Conservation (phyloP, 2,329 filamentous ascomycete species). For the Cercospora sojina region DNA sequence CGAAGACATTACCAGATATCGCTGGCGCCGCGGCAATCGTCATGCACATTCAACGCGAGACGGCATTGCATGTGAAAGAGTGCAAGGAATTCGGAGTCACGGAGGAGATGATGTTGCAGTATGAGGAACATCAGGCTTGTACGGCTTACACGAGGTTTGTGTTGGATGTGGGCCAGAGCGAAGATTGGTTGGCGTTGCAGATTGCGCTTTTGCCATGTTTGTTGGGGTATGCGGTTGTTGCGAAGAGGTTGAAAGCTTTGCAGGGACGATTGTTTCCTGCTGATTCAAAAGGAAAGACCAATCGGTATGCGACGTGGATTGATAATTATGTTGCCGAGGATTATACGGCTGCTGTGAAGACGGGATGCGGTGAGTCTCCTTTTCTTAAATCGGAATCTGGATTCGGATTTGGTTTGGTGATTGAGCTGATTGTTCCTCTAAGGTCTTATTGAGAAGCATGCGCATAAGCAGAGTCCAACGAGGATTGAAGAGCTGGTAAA, state of each 20-base stretch:
- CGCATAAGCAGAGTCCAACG: slow-evolving; percentile 67
- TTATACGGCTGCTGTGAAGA: slow-evolving; percentile 69
- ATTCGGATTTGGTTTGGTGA: slow-evolving; percentile 20
- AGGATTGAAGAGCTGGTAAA: slow-evolving; percentile 78
- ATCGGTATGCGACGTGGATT: slow-evolving; percentile 84
- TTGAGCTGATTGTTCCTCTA: background rate
- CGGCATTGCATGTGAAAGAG: slow-evolving; percentile 76
- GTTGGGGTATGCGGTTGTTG: slow-evolving; percentile 83
- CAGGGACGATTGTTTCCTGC: slow-evolving; percentile 27
- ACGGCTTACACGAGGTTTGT: slow-evolving; percentile 80
- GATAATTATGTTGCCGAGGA: slow-evolving; percentile 82
- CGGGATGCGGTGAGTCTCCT: slow-evolving; percentile 62
- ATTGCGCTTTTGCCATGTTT: slow-evolving; percentile 82
- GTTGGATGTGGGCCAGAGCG: slow-evolving; percentile 80
- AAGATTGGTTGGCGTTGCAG: slow-evolving; percentile 86
- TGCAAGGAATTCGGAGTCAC: slow-evolving; percentile 78
- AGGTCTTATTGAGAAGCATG: slow-evolving; percentile 74
- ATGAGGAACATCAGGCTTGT: slow-evolving; percentile 74
- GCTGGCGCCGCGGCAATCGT: slow-evolving; percentile 69
- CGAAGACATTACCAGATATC: slow-evolving; percentile 70
- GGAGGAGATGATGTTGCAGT: slow-evolving; percentile 67
- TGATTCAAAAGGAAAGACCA: slow-evolving; percentile 22
- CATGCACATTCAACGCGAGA: slow-evolving; percentile 74
- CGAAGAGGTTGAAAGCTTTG: slow-evolving; percentile 65
- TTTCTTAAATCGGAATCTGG: background rate